These are phyloP conservation scores for Fusarium anthophilum DNA, from an alignment of 2,329 filamentous ascomycete genomes.

Conservation along the genomic window DNA sequence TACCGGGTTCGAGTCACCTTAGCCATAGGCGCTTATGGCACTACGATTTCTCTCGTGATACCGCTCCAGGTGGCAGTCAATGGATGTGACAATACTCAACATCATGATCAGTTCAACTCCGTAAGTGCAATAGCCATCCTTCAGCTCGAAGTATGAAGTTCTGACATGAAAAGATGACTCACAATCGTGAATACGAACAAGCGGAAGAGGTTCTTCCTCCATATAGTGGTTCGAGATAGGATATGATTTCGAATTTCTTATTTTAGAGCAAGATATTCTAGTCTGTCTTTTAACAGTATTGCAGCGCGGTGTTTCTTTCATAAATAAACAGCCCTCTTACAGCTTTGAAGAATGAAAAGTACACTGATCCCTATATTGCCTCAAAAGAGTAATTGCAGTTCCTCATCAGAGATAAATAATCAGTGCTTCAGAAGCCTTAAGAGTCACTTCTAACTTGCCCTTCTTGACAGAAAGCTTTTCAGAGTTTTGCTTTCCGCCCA, in stretches of 20 bases:
- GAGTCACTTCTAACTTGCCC: background rate
- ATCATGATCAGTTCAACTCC: background rate
- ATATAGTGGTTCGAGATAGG: background rate
- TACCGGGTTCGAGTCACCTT: background rate
- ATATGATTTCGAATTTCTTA: background rate
- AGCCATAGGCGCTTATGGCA: background rate
- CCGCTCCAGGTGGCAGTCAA: background rate
- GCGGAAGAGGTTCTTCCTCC: background rate
- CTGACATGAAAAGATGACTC: background rate
- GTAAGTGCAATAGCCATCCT: background rate
- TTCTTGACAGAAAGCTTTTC: background rate
- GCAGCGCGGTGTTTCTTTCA: background rate
- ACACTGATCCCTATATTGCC: no score
- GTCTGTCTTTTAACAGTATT: background rate
- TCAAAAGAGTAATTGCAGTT: background rate
- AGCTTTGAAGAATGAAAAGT: background rate
- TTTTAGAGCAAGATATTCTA: background rate
- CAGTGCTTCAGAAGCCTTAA: background rate
- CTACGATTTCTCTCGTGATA: background rate
- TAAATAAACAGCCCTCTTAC: background rate
- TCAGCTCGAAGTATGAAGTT: background rate
- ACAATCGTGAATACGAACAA: background rate
- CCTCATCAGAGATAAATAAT: background rate
- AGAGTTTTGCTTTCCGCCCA: background rate
- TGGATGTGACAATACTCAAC: background rate